Evolutionary conservation across 2,329 filamentous ascomycete genomes (phyloP).

Genomic region (Talaromyces albobiverticillius): DNA sequence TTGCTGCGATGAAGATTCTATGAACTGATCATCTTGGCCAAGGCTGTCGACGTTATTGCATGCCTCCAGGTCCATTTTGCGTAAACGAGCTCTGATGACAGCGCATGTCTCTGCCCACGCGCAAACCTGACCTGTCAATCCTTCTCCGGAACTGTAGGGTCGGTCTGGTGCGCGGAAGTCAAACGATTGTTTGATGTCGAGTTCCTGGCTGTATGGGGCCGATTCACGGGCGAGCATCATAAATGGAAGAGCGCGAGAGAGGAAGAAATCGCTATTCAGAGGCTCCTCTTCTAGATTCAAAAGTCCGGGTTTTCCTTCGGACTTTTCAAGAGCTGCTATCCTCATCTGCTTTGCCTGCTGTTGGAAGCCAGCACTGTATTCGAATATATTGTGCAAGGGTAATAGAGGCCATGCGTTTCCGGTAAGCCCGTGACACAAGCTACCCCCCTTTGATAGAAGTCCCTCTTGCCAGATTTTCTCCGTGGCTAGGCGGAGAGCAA

Average conservation of each 20-base stretch:
- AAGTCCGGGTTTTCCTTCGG: slow-evolving; percentile 17
- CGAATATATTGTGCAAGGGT: slow-evolving; percentile 34
- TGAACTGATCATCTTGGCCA: slow-evolving; percentile 22
- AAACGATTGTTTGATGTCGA: slow-evolving; percentile 17
- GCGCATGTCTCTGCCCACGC: slow-evolving; percentile 42
- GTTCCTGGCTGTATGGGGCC: slow-evolving; percentile 29
- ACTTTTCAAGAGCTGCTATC: slow-evolving; percentile 18
- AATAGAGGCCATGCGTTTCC: slow-evolving; percentile 42
- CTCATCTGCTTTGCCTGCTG: slow-evolving; percentile 1
- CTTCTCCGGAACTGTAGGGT: slow-evolving; percentile 39
- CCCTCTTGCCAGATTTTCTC: slow-evolving; percentile 42
- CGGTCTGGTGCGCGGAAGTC: slow-evolving; percentile 41
- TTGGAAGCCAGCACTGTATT: slow-evolving; percentile 24
- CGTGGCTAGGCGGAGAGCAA: slow-evolving; percentile 30
- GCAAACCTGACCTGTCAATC: slow-evolving; percentile 38
- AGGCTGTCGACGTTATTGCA: not conserved
- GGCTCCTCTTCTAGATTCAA: slow-evolving; percentile 18
- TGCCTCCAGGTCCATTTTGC: slow-evolving; percentile 29
- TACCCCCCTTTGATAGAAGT: slow-evolving; percentile 39
- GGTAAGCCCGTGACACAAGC: slow-evolving; percentile 40
- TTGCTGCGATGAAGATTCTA: slow-evolving; percentile 19
- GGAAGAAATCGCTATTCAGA: slow-evolving; percentile 34
- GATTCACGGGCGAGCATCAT: slow-evolving; percentile 38
- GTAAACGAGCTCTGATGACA: slow-evolving; percentile 30
- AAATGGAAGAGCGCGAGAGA: slow-evolving; percentile 36